These are phyloP conservation scores for Lipomyces mesembrius DNA, from an alignment of 805 yeast genomes.

Conservation along the genomic window DNA sequence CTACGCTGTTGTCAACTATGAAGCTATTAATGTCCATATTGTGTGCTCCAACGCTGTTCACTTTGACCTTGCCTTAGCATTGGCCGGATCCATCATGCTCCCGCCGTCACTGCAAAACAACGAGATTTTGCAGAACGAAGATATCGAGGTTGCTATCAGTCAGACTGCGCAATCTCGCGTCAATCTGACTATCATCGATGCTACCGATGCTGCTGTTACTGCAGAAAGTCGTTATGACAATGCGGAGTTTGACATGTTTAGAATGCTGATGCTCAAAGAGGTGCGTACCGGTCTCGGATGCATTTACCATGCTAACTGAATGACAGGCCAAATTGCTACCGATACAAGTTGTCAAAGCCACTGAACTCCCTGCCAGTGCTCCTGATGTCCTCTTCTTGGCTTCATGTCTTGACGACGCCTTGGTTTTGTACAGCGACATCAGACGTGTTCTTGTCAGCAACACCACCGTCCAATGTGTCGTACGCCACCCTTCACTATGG, in stretches of 20 bases:
- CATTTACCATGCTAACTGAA: neutral
- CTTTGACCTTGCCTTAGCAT: slow-evolving; percentile 5
- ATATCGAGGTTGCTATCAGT: neutral
- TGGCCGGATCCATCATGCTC: slow-evolving; percentile 2
- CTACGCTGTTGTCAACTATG: neutral
- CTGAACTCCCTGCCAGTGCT: neutral
- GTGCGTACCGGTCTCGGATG: neutral
- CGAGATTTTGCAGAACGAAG: slow-evolving; percentile 2
- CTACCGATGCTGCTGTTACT: neutral
- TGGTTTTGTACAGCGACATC: neutral
- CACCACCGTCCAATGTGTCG: slow-evolving; percentile 1
- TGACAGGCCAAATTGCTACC: neutral
- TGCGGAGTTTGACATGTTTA: neutral
- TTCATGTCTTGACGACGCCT: slow-evolving; percentile 2
- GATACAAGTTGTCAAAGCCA: neutral
- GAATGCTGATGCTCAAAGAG: slow-evolving; percentile 1
- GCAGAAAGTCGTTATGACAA: neutral
- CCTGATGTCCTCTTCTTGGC: slow-evolving; percentile 6
- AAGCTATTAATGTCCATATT: neutral
- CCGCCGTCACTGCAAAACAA: neutral
- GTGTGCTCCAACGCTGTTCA: slow-evolving; percentile 2
- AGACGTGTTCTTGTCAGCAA: neutral
- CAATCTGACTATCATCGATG: slow-evolving; percentile 5
- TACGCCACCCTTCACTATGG: slow-evolving; percentile 3
- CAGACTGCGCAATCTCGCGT: neutral